Evolutionary conservation across 768 basidiomycete genomes (phyloP).

Genomic region (Hericium alpestre): DNA sequence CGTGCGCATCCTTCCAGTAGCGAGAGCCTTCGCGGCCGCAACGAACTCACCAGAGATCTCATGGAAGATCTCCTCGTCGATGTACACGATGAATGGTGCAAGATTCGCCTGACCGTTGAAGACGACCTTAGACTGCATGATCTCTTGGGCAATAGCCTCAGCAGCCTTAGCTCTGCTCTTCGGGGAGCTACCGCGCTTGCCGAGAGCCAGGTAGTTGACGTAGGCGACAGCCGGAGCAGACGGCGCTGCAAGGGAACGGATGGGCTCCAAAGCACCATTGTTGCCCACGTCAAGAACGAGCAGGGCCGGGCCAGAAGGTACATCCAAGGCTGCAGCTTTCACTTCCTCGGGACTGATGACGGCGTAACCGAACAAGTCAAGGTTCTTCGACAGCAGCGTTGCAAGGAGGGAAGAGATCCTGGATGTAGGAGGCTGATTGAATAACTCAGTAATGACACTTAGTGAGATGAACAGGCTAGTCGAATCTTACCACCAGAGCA

Average conservation of each 20-base stretch:
- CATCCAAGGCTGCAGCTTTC: not conserved
- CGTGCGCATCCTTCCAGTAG: not conserved
- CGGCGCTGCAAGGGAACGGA: not conserved
- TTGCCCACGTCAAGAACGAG: not conserved
- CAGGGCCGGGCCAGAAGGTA: not conserved
- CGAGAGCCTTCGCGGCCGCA: not conserved
- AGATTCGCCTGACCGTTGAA: not conserved
- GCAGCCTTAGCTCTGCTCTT: not conserved
- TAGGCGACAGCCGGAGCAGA: not conserved
- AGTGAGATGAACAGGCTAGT: not conserved
- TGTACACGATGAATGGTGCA: not conserved
- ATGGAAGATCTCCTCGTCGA: not conserved
- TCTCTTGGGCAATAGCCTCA: not conserved
- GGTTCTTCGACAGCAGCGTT: not conserved
- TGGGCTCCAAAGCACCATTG: not conserved
- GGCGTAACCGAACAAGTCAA: not conserved
- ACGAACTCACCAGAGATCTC: not conserved
- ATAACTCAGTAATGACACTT: not conserved
- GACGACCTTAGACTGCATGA: slow-evolving; percentile 1
- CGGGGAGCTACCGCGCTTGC: not conserved
- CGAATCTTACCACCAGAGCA: not conserved
- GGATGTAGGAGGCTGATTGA: not conserved
- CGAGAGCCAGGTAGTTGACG: slow-evolving; percentile 3
- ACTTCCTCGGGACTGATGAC: not conserved
- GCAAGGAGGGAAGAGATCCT: not conserved